phyloP scores from a whole-genome alignment of 495 filamentous ascomycete genomes.

The Penicillium bialowiezense region DNA sequence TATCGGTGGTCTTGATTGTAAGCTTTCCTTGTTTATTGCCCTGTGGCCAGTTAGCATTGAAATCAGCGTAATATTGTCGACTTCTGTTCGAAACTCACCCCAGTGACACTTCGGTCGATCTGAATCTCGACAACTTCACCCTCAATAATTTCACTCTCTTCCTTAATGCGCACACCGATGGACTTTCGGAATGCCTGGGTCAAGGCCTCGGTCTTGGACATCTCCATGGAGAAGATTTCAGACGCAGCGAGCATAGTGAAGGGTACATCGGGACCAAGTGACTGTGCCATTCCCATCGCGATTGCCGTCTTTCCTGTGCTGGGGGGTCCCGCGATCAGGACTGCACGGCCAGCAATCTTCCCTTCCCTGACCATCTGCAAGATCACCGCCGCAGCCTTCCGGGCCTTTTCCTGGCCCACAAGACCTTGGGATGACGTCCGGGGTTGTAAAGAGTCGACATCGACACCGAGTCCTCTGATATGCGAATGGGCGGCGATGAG shows the following conservation, averaged over 20 bases:
- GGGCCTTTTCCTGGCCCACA: slow-evolving; percentile 92
- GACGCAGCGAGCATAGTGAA: slow-evolving; percentile 94
- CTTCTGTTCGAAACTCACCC: slow-evolving; percentile 59
- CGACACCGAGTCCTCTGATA: slow-evolving; percentile 92
- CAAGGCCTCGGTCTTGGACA: slow-evolving; percentile 97
- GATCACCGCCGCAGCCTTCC: slow-evolving; percentile 93
- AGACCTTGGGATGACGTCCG: slow-evolving; percentile 87
- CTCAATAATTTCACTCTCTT: slow-evolving; percentile 98
- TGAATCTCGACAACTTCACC: slow-evolving; percentile 99
- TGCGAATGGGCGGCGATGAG: slow-evolving; percentile 98
- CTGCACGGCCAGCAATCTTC: slow-evolving; percentile 94
- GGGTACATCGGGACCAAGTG: slow-evolving; percentile 86
- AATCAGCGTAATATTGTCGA: no score
- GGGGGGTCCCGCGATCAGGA: slow-evolving; percentile 92
- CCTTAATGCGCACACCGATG: slow-evolving; percentile 94
- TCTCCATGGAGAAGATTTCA: slow-evolving; percentile 97
- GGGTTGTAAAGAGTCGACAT: slow-evolving; percentile 86
- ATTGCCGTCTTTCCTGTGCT: slow-evolving; percentile 99
- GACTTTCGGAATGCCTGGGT: slow-evolving; percentile 97
- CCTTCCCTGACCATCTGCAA: slow-evolving; percentile 98
- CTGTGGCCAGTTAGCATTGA: slow-evolving; percentile 36
- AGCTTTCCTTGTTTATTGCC: slow-evolving; percentile 96
- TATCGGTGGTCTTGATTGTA: slow-evolving; percentile 98
- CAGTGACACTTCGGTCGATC: slow-evolving; percentile 95
- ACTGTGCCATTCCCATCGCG: slow-evolving; percentile 98